phyloP scores from a whole-genome alignment of 306 rosid genomes.

The Mucuna pruriens region DNA sequence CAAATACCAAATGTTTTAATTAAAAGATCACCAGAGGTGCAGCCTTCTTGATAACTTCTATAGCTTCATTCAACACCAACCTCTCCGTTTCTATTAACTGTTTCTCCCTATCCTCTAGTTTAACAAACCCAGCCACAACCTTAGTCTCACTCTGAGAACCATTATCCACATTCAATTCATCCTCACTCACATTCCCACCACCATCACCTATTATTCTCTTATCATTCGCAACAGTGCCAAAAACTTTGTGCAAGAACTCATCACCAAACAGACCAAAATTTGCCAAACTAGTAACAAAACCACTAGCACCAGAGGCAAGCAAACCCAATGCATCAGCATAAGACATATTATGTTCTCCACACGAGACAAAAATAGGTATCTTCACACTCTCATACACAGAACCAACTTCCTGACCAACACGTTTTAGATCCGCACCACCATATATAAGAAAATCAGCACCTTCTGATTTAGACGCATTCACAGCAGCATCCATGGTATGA shows the following conservation, averaged over 20 bases:
- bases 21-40: slow-evolving; percentile 99
- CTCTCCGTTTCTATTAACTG: slow-evolving; percentile 71
- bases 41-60: slow-evolving; percentile 81
- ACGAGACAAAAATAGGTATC: slow-evolving; percentile 73
- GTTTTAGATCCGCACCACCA: slow-evolving; percentile 46
- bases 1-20: slow-evolving; percentile 78
- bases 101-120: slow-evolving; percentile 79
- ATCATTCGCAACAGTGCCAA: slow-evolving; percentile 46
- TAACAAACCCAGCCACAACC: slow-evolving; percentile 73
- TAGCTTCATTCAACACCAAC: slow-evolving; percentile 69
- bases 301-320: slow-evolving; percentile 80
- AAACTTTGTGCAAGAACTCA: slow-evolving; percentile 51
- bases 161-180: slow-evolving; percentile 39
- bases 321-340: slow-evolving; percentile 54
- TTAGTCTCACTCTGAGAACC: slow-evolving; percentile 44
- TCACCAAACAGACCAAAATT: slow-evolving; percentile 57
- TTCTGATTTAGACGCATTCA: slow-evolving; percentile 79
- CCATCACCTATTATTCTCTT: too few relatives aligned
- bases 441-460: slow-evolving; percentile 96
- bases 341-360: slow-evolving; percentile 47
- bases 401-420: slow-evolving; percentile 38
- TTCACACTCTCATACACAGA: slow-evolving; percentile 66
- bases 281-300: slow-evolving; percentile 69
- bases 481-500: slow-evolving; percentile 63
- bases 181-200: slow-evolving; percentile 30